Base-by-base conservation (phyloP, 2,329 filamentous ascomycete genomes). In the Pseudophaeomoniella oleicola region DNA sequence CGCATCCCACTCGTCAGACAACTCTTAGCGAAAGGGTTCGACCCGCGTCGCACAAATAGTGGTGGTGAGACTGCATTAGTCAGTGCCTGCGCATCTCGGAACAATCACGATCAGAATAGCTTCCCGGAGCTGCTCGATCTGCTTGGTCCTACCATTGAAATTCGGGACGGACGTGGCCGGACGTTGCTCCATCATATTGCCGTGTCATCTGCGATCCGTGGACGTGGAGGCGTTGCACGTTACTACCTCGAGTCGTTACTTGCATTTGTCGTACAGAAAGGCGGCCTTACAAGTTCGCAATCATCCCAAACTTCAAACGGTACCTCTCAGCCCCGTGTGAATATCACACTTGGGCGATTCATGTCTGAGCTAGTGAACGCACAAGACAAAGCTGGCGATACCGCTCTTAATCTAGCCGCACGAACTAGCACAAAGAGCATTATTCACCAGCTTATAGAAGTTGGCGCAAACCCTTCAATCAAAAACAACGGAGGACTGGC, bases 361-460 rank as follows among this genome's bases (percentile, higher is more conserved):
- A 92, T 98, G 73, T 84, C 81, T 34, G 87, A 96, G 53, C 92
- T 98, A 56, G 88, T 98, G 41, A 96, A 98, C 50, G 81, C 87
- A 0, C 82, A 88, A 49, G 90, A 98, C 57, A 86, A 87, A 50
- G 81, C 82, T 19, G 90, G 90, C 1, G 93, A 98, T 52, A 98
- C 90, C 0, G 90, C 90, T 0, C 66, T 98, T 14, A 94, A 94
- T 47, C 79, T 96, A 43, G 90, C 88, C 2, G 87, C 90, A 2
- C 72, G 90, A 42, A 93, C 94, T 46, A 85, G 86, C 15, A 96
- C 94, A 54, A 72, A 81, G 38, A 92, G 85, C 49, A 94, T 98
- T 48, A 93, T 96, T 39, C 88, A 86, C n/a, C 90, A 98, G 54
- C 67, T 98, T 19, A 68, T 96, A 9, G 90, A 98, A 58, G 87